Percentiles rank a stretch among this genome's conserved stretches.
These are phyloP conservation scores for Yarrowia deformans DNA, from an alignment of 805 yeast genomes.

Conservation along the genomic window DNA sequence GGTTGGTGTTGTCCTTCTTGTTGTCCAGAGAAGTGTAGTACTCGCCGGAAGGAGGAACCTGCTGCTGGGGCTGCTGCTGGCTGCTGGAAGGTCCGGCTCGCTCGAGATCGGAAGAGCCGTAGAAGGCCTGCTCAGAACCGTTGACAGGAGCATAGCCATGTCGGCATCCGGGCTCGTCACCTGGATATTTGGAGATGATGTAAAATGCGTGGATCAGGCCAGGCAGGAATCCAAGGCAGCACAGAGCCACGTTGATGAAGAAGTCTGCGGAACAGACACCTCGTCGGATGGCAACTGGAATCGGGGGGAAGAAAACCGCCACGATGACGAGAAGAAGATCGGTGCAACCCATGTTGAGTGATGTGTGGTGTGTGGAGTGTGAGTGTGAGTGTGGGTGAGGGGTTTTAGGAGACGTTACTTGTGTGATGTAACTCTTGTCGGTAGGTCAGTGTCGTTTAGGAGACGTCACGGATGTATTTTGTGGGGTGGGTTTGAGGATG, in stretches of 20 bases:
- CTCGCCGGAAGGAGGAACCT: slow-evolving; percentile 31
- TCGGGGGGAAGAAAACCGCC: slow-evolving; percentile 77
- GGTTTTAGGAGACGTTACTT: not conserved
- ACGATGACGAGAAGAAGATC: slow-evolving; percentile 74
- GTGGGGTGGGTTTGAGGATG: not conserved
- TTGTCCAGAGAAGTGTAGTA: slow-evolving; percentile 34
- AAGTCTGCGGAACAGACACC: slow-evolving; percentile 76
- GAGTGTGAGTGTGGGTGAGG: not conserved
- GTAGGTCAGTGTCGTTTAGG: not conserved
- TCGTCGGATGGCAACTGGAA: slow-evolving; percentile 76
- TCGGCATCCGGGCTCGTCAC: slow-evolving; percentile 40
- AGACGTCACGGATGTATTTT: not conserved
- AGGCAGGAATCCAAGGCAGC: slow-evolving; percentile 75
- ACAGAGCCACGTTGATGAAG: slow-evolving; percentile 72
- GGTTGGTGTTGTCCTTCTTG: slow-evolving; percentile 25
- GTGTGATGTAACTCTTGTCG: not conserved
- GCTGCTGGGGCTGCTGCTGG: slow-evolving; percentile 30
- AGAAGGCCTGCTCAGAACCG: slow-evolving; percentile 22
- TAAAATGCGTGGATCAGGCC: slow-evolving; percentile 81
- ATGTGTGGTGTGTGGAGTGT: not conserved
- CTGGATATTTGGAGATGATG: slow-evolving; percentile 76
- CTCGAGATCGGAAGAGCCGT: slow-evolving; percentile 37
- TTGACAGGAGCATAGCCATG: slow-evolving; percentile 20
- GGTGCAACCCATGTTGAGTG: slow-evolving; percentile 45
- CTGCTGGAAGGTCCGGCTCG: slow-evolving; percentile 29